Evolutionary conservation across 2,329 filamentous ascomycete species (phyloP).

Genomic region (Cadophora gregata): DNA sequence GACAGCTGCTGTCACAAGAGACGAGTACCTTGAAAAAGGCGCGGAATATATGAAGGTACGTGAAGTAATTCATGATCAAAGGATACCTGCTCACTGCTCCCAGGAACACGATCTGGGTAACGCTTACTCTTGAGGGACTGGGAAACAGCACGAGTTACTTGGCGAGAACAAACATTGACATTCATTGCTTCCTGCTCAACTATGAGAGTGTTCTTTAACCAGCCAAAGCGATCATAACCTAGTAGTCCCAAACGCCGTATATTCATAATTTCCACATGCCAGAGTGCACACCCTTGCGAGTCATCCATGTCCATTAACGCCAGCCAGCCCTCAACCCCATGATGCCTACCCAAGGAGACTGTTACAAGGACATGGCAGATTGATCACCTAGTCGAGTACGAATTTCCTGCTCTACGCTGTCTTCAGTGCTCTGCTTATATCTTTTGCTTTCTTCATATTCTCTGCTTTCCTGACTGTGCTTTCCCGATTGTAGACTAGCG

Average conservation of each 20-base stretch:
- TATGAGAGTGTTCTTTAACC: not conserved
- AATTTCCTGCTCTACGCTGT: constrained; percentile 57
- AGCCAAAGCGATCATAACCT: not conserved
- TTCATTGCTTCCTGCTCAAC: constrained; percentile 16
- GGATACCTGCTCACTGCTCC: constrained; percentile 19
- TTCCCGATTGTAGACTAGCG: constrained; percentile 40
- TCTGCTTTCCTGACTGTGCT: constrained; percentile 37
- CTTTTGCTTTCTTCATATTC: constrained; percentile 40
- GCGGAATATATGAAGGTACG: constrained; percentile 85
- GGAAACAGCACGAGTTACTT: not conserved
- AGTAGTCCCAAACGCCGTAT: constrained; percentile 18
- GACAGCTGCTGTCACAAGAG: constrained; percentile 71
- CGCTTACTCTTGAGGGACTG: constrained; percentile 49
- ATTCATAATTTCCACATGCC: constrained; percentile 2
- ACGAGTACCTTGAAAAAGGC: constrained; percentile 92
- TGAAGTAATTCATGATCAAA: not conserved
- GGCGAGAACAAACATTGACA: constrained; percentile 5
- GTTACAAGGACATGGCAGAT: constrained; percentile 40
- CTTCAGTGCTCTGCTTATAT: constrained; percentile 49
- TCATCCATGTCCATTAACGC: constrained; percentile 16
- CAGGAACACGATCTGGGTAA: constrained; percentile 73
- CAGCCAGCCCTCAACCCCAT: constrained; percentile 25
- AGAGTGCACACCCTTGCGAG: constrained; percentile 6
- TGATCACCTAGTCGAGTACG: constrained; percentile 56
- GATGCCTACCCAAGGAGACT: constrained; percentile 15